Conservation (phyloP, 163 green algal genomes). For the Scenedesmus sp. region DNA sequence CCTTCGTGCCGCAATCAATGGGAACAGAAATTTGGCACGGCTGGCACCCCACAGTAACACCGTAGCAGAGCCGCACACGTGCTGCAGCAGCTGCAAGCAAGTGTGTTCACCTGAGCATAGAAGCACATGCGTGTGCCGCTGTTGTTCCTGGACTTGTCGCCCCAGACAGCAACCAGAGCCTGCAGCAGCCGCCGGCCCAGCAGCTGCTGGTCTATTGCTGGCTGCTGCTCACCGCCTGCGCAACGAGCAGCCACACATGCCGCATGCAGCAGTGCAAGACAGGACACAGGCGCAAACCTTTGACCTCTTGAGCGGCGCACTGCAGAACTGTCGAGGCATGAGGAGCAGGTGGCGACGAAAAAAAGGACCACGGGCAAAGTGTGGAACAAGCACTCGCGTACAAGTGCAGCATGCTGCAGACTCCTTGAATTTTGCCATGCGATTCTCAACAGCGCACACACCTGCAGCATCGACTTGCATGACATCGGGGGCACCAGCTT, state of each 20-base stretch:
- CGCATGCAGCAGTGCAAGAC: not conserved
- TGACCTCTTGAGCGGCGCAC: no score
- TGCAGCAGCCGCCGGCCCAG: slow-evolving; percentile 21
- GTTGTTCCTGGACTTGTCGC: slow-evolving; percentile 38
- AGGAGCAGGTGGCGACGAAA: not conserved
- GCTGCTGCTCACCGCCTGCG: slow-evolving; percentile 5
- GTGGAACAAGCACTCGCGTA: not conserved
- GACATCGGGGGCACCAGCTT: not conserved
- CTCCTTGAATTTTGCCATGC: no score
- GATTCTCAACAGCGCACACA: not conserved
- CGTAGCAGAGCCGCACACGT: not conserved
- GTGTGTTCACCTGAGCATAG: slow-evolving; percentile 48
- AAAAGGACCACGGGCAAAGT: not conserved
- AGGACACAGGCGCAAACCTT: no score
- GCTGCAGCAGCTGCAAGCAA: no score
- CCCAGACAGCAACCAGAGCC: slow-evolving; percentile 53
- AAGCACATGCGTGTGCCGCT: slow-evolving; percentile 59
- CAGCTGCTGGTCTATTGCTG: not conserved
- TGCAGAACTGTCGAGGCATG: no score
- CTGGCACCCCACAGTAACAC: not conserved
- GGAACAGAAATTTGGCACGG: no score
- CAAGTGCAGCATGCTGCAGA: not conserved
- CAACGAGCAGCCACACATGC: not conserved
- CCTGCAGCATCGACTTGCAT: not conserved
- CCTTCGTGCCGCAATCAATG: not conserved